Base-by-base conservation (phyloP, 139 green algal species). In the Auxenochlorella protothecoides region DNA sequence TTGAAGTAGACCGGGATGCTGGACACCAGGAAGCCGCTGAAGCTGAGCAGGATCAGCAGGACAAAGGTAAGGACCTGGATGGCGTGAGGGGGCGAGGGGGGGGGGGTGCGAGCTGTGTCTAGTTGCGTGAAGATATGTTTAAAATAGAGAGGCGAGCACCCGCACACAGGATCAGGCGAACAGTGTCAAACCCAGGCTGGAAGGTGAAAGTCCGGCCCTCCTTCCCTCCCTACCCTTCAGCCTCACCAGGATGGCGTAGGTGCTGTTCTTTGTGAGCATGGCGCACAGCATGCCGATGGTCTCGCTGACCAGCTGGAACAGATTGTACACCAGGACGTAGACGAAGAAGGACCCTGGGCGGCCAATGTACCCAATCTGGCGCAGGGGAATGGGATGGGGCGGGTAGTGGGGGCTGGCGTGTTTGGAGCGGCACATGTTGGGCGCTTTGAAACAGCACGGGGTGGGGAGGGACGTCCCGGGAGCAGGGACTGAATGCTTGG, bases 11-110 rank as follows among this genome's bases (percentile, higher is more conserved):
- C 70, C 2, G 78, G 83, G 16, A 83, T 65, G 63, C 72, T 71
- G 60, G 60, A 70, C 7, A 85, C 69, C 4, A 89, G 75, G 77
- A 89, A 89, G 54, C 83, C 84, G 3, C 74, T 82, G 78, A 89
- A 89, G 13, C 76, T 79, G 1, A 89, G 80, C 6, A 89, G 59
- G 63, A 87, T 55, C 57, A 89, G 78, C 55, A 89, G 80, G 44
- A 89, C 67, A 52, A 89, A 87, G 14, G 84, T 88, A 53, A 88
- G 77, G 16, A 84, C 16, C 72, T 76, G 72, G 56, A 53, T 16
- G 64, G 70, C 55, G 64, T 7, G 7, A 4, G 6, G 52, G 5
- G 60, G 6, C 3, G 54, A 27, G 55, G 53, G 53, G 53, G 53
- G 7, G 14, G 10, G 66, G n/a, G 53, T 2, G 27, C 59, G 13